Conservation (phyloP, 129 eudicot species). For the Pittosporum tobira region DNA sequence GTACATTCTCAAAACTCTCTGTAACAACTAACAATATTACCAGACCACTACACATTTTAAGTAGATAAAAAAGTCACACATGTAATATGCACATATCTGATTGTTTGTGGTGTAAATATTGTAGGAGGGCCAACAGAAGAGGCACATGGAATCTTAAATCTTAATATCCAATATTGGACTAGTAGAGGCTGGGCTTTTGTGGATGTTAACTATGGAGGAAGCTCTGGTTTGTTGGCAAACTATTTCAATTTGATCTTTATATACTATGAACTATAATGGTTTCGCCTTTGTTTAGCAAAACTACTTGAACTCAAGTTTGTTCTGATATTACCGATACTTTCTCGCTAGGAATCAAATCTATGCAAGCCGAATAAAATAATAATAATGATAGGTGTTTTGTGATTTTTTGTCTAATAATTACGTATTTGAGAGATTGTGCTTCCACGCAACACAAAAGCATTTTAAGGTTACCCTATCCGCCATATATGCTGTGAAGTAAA, state of each 20-base stretch:
- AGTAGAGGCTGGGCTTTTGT: constrained; percentile 53
- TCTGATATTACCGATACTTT: too few relatives aligned
- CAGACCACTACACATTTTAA: background rate
- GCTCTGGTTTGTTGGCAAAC: constrained; percentile 24
- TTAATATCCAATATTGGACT: constrained; percentile 43
- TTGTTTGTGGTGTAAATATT: background rate
- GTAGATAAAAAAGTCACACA: background rate
- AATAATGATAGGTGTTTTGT: too few relatives aligned
- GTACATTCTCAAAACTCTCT: constrained; percentile 12
- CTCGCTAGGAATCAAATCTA: too few relatives aligned
- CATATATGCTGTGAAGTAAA: constrained; percentile 5
- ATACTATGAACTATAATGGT: background rate
- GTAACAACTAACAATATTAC: background rate
- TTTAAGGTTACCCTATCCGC: background rate
- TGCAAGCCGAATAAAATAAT: too few relatives aligned
- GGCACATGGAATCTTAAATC: constrained; percentile 40
- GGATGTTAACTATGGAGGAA: constrained; percentile 48
- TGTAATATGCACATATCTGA: background rate
- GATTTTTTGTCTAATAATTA: background rate
- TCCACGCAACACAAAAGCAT: background rate
- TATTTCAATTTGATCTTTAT: background rate
- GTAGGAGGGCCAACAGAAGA: constrained; percentile 46
- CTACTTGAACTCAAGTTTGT: too few relatives aligned
- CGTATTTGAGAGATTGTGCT: background rate
- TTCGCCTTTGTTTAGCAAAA: background rate